phyloP scores from a whole-genome alignment of 495 filamentous ascomycete species.

The Penicillium crystallinum region DNA sequence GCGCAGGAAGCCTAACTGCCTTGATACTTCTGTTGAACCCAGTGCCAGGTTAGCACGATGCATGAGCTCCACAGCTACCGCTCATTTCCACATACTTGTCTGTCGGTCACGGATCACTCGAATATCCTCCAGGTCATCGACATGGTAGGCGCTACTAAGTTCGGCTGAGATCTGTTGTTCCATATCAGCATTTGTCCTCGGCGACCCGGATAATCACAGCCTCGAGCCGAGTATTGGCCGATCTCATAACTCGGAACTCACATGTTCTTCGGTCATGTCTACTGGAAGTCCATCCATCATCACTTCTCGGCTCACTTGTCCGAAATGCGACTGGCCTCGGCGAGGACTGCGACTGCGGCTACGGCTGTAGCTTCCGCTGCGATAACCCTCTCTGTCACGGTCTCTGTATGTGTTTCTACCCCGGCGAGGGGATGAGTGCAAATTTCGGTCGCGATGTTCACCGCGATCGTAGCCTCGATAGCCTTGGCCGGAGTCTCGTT shows the following conservation, averaged over 20 bases:
- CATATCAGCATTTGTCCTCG: slow-evolving; percentile 1
- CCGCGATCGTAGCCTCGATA: slow-evolving; percentile 39
- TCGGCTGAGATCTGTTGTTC: slow-evolving; percentile 52
- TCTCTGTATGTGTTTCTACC: slow-evolving; percentile 46
- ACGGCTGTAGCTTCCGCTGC: slow-evolving; percentile 41
- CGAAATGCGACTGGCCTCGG: slow-evolving; percentile 41
- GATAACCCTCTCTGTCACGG: slow-evolving; percentile 53
- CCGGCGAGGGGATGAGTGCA: slow-evolving; percentile 35
- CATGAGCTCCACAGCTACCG: not conserved
- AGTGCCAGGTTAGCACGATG: not conserved
- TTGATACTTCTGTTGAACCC: slow-evolving; percentile 46
- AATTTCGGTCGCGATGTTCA: slow-evolving; percentile 35
- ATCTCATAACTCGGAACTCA: slow-evolving; percentile 26
- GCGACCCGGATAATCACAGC: not conserved
- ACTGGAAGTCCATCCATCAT: slow-evolving; percentile 58
- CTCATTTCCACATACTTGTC: slow-evolving; percentile 46
- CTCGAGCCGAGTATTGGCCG: not conserved
- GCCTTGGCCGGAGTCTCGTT: slow-evolving; percentile 26
- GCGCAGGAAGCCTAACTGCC: slow-evolving; percentile 63
- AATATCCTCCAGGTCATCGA: slow-evolving; percentile 57
- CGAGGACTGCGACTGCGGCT: slow-evolving; percentile 39
- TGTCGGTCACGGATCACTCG: slow-evolving; percentile 62
- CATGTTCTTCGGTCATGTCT: slow-evolving; percentile 59
- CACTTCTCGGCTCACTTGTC: slow-evolving; percentile 52
- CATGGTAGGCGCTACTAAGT: slow-evolving; percentile 52